Evolutionary conservation across 2,329 filamentous ascomycete species (phyloP).

Genomic region (Beauveria medogensis): DNA sequence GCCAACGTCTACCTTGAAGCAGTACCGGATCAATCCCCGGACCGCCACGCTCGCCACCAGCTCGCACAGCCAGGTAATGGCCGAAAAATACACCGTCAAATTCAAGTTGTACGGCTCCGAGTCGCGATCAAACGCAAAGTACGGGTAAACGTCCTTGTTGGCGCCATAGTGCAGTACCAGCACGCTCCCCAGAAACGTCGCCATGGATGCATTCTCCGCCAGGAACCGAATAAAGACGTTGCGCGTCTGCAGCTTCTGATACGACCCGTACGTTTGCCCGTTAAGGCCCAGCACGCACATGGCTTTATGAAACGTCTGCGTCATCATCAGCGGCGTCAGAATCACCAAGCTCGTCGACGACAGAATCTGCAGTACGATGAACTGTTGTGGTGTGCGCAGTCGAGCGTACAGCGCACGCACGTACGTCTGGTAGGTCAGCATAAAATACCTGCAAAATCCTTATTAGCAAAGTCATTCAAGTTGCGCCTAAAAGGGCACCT

Average conservation of each 20-base stretch:
- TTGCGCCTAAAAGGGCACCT: slow-evolving; percentile 20
- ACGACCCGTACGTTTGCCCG: slow-evolving; percentile 51
- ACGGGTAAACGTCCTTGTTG: slow-evolving; percentile 62
- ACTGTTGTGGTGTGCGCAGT: slow-evolving; percentile 56
- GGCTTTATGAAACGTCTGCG: slow-evolving; percentile 46
- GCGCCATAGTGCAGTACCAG: slow-evolving; percentile 58
- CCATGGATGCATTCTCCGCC: slow-evolving; percentile 61
- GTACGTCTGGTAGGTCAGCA: slow-evolving; percentile 64
- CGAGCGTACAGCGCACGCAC: slow-evolving; percentile 61
- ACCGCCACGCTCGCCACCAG: slow-evolving; percentile 53
- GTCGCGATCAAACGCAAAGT: slow-evolving; percentile 53
- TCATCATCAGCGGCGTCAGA: slow-evolving; percentile 57
- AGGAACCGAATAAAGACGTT: slow-evolving; percentile 61
- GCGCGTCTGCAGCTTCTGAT: slow-evolving; percentile 57
- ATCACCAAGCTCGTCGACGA: slow-evolving; percentile 57
- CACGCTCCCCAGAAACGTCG: slow-evolving; percentile 58
- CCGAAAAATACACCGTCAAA: slow-evolving; percentile 55
- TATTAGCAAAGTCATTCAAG: not conserved
- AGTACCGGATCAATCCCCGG: slow-evolving; percentile 46
- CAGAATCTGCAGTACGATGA: slow-evolving; percentile 56
- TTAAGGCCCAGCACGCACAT: slow-evolving; percentile 47
- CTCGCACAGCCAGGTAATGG: slow-evolving; percentile 60
- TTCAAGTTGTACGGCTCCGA: slow-evolving; percentile 50
- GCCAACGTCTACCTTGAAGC: slow-evolving; percentile 55
- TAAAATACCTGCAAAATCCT: slow-evolving; percentile 44